Percentiles rank a stretch among this genome's conserved stretches.
phyloP scores from a whole-genome alignment of 176 grass and related monocot species.

The Oryza australiensis region DNA sequence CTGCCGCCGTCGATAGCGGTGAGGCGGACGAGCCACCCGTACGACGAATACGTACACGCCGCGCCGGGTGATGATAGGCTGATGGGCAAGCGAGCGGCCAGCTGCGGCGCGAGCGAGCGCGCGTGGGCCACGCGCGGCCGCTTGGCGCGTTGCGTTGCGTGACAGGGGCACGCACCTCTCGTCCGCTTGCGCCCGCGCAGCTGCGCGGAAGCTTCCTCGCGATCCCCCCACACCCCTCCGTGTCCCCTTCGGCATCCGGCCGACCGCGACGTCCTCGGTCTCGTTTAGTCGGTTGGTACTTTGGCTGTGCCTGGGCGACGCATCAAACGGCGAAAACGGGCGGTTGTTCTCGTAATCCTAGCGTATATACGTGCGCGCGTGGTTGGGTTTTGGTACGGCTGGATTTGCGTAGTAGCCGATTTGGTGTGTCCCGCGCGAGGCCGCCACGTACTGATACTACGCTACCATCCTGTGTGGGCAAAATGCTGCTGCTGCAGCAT shows the following conservation, averaged over 20 bases:
- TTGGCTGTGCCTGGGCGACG: not conserved
- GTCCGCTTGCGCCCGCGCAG: constrained; percentile 3
- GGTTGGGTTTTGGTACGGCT: not conserved
- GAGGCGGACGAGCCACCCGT: no score
- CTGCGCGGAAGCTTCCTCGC: constrained; percentile 42
- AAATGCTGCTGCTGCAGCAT: not conserved
- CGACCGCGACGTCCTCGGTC: constrained; percentile 11
- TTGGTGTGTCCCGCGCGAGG: not conserved
- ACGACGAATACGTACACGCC: no score
- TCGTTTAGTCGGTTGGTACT: not conserved
- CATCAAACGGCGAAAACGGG: not conserved
- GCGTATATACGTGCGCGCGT: no score
- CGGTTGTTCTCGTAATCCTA: not conserved
- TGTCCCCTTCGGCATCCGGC: not conserved
- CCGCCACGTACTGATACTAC: not conserved
- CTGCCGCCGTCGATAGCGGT: no score
- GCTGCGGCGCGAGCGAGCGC: not conserved
- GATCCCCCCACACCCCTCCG: no score
- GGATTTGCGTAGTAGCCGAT: not conserved
- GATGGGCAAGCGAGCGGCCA: not conserved
- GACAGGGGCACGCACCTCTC: not conserved
- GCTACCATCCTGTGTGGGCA: not conserved
- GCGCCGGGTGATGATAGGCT: not conserved
- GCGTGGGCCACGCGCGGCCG: not conserved
- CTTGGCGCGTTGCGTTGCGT: not conserved